These are phyloP conservation scores for Seiridium unicorne DNA, from an alignment of 2,329 filamentous ascomycete species.

Conservation along the genomic window DNA sequence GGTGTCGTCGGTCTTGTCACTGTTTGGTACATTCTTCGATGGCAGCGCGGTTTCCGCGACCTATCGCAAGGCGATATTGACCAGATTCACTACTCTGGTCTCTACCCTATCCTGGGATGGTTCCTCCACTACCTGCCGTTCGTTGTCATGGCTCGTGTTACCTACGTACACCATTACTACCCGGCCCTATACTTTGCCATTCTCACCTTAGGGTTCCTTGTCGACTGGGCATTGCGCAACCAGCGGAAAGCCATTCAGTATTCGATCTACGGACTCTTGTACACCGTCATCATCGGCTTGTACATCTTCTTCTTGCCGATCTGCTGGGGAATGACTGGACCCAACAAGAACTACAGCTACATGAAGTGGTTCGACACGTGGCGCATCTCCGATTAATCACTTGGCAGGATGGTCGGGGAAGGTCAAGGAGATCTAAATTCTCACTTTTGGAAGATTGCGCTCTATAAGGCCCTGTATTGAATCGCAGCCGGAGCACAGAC, in stretches of 20 bases:
- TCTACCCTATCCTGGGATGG: conserved; percentile 94
- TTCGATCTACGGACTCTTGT: conserved; percentile 71
- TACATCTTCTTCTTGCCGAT: conserved; percentile 92
- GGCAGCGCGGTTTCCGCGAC: conserved; percentile 92
- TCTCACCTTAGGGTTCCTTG: conserved; percentile 79
- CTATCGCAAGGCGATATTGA: conserved; percentile 79
- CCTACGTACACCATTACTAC: conserved; percentile 99
- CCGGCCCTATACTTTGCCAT: conserved; percentile 98
- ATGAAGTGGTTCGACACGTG: conserved; percentile 91
- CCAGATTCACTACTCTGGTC: conserved; percentile 87
- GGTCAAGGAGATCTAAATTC: neutral
- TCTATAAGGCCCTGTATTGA: neutral
- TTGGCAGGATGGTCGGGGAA: neutral
- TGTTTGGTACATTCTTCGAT: conserved; percentile 84
- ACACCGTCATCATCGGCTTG: conserved; percentile 71
- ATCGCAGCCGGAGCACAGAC: neutral
- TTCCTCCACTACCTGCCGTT: conserved; percentile 95
- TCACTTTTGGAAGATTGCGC: neutral
- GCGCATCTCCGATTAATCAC: conserved; percentile 70
- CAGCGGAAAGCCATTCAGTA: conserved; percentile 63
- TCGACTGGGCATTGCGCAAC: conserved; percentile 77
- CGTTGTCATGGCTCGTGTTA: conserved; percentile 96
- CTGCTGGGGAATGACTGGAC: conserved; percentile 92
- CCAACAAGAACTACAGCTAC: conserved; percentile 81
- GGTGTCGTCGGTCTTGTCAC: conserved; percentile 71